A percentile compares a stretch with the other conserved stretches of the same genome.
These are phyloP conservation scores for Turritis glabra DNA, from an alignment of 345 rosid species.

Conservation along the genomic window DNA sequence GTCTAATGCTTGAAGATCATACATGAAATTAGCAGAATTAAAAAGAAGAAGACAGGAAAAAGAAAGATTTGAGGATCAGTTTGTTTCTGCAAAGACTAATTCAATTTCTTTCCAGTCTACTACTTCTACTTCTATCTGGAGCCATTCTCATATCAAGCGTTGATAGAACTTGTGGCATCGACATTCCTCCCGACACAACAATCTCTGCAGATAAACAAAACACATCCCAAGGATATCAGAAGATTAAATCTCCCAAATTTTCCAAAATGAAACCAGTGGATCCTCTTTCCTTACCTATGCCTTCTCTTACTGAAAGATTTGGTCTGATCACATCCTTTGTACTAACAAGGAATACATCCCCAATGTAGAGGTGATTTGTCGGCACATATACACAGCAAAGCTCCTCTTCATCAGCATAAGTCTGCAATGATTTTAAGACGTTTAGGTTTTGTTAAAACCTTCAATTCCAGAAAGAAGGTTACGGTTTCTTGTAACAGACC, in stretches of 20 bases:
- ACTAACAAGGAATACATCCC: conserved; percentile 84
- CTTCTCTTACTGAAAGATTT: conserved; percentile 93
- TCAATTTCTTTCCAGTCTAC: conserved; percentile 56
- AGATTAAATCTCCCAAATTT: background rate
- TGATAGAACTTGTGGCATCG: conserved; percentile 90
- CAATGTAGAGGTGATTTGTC: conserved; percentile 96
- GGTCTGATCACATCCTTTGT: conserved; percentile 92
- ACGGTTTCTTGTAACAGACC: conserved; percentile 43
- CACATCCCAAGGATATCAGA: conserved; percentile 20
- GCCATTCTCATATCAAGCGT: conserved; percentile 55
- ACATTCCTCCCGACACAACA: conserved; percentile 97
- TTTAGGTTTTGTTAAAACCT: background rate
- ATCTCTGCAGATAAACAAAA: conserved; percentile 60
- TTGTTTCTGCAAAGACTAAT: conserved; percentile 32
- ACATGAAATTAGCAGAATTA: conserved; percentile 26
- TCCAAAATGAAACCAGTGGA: background rate
- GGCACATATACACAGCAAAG: conserved; percentile 97
- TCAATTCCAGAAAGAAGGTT: background rate
- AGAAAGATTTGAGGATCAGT: background rate
- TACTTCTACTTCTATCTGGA: conserved; percentile 59
- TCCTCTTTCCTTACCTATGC: conserved; percentile 68
- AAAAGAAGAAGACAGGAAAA: conserved; percentile 5
- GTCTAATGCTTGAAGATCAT: conserved; percentile 20
- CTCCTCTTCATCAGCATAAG: conserved; percentile 85
- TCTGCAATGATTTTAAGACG: conserved; percentile 50